phyloP scores from a whole-genome alignment of 345 rosid genomes.

The Syzygium jambos region DNA sequence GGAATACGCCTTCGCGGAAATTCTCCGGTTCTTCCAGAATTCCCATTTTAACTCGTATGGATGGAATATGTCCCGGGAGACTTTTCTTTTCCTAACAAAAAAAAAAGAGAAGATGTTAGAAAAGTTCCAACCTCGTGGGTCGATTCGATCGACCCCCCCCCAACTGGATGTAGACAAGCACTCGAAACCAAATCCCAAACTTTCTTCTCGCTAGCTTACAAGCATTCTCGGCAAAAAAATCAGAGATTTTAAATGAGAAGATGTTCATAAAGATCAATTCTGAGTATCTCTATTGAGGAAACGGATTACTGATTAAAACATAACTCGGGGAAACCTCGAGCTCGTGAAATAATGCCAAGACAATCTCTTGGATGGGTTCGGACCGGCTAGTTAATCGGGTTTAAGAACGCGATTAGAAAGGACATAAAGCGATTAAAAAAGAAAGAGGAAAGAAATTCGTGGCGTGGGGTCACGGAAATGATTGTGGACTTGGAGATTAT shows the following conservation, averaged over 20 bases:
- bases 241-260: no score
- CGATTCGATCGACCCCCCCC: neutral
- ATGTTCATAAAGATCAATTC: fast-evolving
- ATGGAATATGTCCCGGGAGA: fast-evolving
- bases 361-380: neutral
- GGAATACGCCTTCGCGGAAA: neutral
- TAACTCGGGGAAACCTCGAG: neutral
- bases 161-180: neutral
- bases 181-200: neutral
- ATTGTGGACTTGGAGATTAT: neutral
- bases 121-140: neutral
- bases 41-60: neutral
- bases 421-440: neutral
- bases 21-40: fast-evolving
- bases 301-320: neutral
- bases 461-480: neutral
- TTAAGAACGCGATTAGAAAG: neutral
- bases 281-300: fast-evolving
- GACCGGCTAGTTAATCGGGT: neutral
- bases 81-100: neutral
- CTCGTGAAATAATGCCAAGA: neutral
- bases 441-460: neutral
- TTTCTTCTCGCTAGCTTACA: neutral
- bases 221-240: no score
- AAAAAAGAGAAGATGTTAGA: fast-evolving